Base-by-base conservation (phyloP, 768 basidiomycete species). In the Phanerochaete sordida region DNA sequence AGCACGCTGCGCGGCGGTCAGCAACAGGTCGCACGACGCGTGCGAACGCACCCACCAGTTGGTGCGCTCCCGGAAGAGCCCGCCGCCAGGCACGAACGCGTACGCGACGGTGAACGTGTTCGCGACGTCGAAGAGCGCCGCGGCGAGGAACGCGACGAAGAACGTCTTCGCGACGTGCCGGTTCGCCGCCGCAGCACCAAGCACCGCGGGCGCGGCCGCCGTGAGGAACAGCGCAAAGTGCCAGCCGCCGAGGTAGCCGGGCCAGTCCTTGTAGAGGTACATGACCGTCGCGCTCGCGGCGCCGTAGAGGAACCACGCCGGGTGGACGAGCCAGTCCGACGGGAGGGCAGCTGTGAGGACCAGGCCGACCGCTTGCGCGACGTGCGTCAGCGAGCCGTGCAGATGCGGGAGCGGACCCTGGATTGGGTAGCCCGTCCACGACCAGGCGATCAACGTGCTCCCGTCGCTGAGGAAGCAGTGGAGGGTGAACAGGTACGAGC, bases 81-180 rank as follows among this genome's bases (percentile, higher is more conserved):
- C 71, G 0, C 91, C 92, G 0, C 89, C 89, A 2, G 92, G 92
- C 13, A 95, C 91, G 65, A 94, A 95, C 1, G 93, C 92, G 73
- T 95, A 94, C 0, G 93, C 93, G 56, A 91, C 91, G 0, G 92
- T 93, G 76, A 91, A 90, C 16, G 90, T 84, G 58, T 85, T 86
- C 28, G 85, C 81, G 24, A 94, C 78, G 53, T 82, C 80, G 48
- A 91, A 75, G 33, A 92, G 46, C 56, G 83, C 79, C 56, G 86
- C 86, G 2, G 87, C 74, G 23, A 84, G 69, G 75, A 88, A 81
- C 16, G 84, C 85, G 1, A 74, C 73, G 47, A 81, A 83, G 63
- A 81, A 82, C 3, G 82, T 83, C 64, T 75, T 78, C 13, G 79
- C 76, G 28, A 76, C 72, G 1, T 73, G 57, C 11, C 59, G 57